A percentile compares a stretch with the other conserved stretches of the same genome.
These are phyloP conservation scores for Serendipita sp. DNA, from an alignment of 768 basidiomycete genomes.

Conservation along the genomic window DNA sequence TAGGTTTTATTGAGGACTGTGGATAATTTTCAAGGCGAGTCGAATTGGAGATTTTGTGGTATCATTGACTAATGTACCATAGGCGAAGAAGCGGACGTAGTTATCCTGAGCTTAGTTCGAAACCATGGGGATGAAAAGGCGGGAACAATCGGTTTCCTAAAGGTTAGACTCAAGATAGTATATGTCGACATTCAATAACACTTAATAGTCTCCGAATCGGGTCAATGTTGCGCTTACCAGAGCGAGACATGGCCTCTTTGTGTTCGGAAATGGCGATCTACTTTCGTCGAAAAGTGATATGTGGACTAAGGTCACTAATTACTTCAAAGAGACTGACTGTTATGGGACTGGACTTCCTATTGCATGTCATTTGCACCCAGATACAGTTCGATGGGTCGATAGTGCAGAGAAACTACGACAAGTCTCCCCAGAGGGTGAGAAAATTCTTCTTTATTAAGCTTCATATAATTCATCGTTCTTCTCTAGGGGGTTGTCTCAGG, in stretches of 20 bases:
- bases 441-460: neutral
- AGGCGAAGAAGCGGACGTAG: conserved; percentile 30
- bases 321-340: conserved; percentile 31
- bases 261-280: conserved; percentile 50
- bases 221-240: conserved; percentile 51
- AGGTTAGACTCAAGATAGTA: conserved; percentile 24
- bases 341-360: conserved; percentile 41
- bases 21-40: conserved; percentile 56
- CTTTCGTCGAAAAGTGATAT: conserved; percentile 34
- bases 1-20: conserved; percentile 58
- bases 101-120: conserved; percentile 59
- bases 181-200: neutral
- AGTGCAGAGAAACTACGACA: conserved; percentile 35
- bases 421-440: conserved; percentile 41
- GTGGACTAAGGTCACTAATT: conserved; percentile 43
- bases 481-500: conserved; percentile 43
- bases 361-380: conserved; percentile 39
- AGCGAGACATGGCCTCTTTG: conserved; percentile 55
- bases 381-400: conserved; percentile 25
- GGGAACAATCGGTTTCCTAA: conserved; percentile 51
- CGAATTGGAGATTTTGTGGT: neutral
- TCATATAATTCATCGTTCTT: neutral
- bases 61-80: neutral
- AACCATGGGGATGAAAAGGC: conserved; percentile 33
- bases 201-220: conserved; percentile 18